A percentile compares a stretch with the other conserved stretches of the same genome.
Evolutionary conservation across 495 filamentous ascomycete genomes (phyloP).

Genomic region (Corynascus novoguineensis): DNA sequence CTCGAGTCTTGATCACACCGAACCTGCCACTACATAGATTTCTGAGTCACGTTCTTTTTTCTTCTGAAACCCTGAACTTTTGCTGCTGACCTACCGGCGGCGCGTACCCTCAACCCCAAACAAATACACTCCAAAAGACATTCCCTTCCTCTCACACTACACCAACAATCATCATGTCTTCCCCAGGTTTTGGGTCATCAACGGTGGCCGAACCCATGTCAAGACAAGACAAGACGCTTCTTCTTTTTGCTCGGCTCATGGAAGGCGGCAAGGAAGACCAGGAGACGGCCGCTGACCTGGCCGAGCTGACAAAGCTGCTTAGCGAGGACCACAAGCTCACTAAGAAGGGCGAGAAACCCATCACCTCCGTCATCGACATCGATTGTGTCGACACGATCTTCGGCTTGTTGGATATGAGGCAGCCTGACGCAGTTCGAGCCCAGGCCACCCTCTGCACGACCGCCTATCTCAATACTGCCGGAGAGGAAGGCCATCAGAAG

Average conservation of each 20-base stretch:
- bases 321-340: constrained; percentile 40
- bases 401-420: constrained; percentile 68
- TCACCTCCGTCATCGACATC: constrained; percentile 65
- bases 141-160: neutral
- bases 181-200: too few species aligned
- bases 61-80: too few species aligned
- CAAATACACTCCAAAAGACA: neutral
- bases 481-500: constrained; percentile 57
- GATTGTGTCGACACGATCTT: constrained; percentile 77
- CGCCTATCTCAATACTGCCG: constrained; percentile 73
- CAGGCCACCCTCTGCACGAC: constrained; percentile 72
- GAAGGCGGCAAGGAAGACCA: constrained; percentile 53
- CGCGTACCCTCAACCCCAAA: too few species aligned
- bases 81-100: too few species aligned
- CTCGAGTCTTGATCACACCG: too few species aligned
- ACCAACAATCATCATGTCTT: constrained; percentile 11
- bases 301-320: constrained; percentile 46
- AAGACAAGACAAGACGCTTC: constrained; percentile 43
- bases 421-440: constrained; percentile 58
- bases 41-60: too few species aligned
- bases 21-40: too few species aligned
- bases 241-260: constrained; percentile 51
- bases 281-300: constrained; percentile 45
- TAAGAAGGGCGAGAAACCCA: constrained; percentile 34
- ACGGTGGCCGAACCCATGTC: constrained; percentile 16